Evolutionary conservation across 306 rosid species (phyloP).

Genomic region (Calophaca sinica): DNA sequence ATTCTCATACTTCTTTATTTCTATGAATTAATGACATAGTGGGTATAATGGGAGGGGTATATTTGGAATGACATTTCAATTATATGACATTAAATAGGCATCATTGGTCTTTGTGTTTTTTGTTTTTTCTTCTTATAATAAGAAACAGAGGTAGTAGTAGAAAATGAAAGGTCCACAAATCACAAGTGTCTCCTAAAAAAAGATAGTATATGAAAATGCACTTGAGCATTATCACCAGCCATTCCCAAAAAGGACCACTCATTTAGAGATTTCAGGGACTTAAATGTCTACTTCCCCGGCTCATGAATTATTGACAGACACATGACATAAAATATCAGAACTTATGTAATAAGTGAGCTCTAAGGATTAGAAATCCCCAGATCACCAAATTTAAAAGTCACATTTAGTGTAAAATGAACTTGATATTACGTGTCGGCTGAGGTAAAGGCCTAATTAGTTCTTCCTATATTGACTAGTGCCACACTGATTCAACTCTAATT

Average conservation of each 20-base stretch:
- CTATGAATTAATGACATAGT: too few relatives aligned
- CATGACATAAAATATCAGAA: background rate
- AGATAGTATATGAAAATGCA: background rate
- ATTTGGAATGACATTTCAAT: too few relatives aligned
- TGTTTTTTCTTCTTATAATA: too few relatives aligned
- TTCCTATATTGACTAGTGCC: slow-evolving; percentile 1
- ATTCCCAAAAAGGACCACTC: slow-evolving; percentile 1
- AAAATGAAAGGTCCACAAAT: slow-evolving; percentile 16
- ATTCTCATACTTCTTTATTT: too few relatives aligned
- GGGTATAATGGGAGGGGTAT: too few relatives aligned
- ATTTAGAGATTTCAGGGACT: slow-evolving; percentile 14
- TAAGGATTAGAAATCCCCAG: background rate
- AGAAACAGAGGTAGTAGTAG: too few relatives aligned
- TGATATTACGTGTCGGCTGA: slow-evolving; percentile 23
- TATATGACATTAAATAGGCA: too few relatives aligned
- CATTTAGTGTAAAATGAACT: background rate
- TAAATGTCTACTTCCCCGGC: slow-evolving; percentile 20
- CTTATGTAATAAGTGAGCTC: slow-evolving; percentile 23
- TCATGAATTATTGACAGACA: slow-evolving; percentile 3
- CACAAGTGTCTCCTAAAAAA: background rate
- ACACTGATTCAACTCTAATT: slow-evolving; percentile 26
- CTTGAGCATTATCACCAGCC: slow-evolving; percentile 18
- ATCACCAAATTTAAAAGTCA: slow-evolving; percentile 3
- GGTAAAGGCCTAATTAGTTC: slow-evolving; percentile 17
- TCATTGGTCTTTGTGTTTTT: too few relatives aligned